phyloP scores from a whole-genome alignment of 1,284 basidiomycete species.

The Ceratobasidium sp. region DNA sequence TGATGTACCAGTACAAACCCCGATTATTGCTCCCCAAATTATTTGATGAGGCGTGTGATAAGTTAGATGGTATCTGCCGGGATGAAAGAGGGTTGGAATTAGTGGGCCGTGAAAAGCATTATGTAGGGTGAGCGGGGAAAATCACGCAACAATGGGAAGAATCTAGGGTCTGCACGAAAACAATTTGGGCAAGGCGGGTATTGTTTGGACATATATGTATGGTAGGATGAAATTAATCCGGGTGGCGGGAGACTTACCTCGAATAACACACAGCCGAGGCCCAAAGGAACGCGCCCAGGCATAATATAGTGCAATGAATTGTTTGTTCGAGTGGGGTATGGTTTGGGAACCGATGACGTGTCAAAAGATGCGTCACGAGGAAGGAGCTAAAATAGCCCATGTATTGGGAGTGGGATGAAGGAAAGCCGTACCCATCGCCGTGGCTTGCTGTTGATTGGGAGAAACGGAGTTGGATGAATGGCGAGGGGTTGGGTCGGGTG shows the following conservation, averaged over 20 bases:
- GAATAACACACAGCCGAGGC: conserved; percentile 79
- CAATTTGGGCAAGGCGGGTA: conserved; percentile 3
- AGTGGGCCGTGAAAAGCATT: not conserved
- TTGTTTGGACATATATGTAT: not conserved
- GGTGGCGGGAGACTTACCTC: conserved; percentile 60
- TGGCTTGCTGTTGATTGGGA: conserved; percentile 59
- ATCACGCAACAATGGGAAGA: not conserved
- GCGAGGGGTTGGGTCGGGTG: conserved; percentile 19
- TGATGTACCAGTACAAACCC: conserved; percentile 64
- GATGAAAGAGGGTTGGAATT: not conserved
- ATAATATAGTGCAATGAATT: conserved; percentile 61
- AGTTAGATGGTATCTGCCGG: conserved; percentile 70
- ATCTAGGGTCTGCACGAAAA: not conserved
- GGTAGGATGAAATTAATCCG: not conserved
- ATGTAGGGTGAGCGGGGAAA: not conserved
- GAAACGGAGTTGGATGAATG: conserved; percentile 18
- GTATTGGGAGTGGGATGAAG: conserved; percentile 88
- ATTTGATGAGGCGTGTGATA: conserved; percentile 81
- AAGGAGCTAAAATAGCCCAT: conserved; percentile 88
- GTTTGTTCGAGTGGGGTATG: conserved; percentile 58
- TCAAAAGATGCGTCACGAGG: conserved; percentile 75
- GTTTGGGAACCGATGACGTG: conserved; percentile 71
- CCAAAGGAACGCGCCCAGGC: conserved; percentile 65
- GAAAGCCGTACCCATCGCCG: conserved; percentile 85
- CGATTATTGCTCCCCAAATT: conserved; percentile 75